These are phyloP conservation scores for Schwanniomyces pseudopolymorphus DNA, from an alignment of 805 yeast species.

Conservation along the genomic window DNA sequence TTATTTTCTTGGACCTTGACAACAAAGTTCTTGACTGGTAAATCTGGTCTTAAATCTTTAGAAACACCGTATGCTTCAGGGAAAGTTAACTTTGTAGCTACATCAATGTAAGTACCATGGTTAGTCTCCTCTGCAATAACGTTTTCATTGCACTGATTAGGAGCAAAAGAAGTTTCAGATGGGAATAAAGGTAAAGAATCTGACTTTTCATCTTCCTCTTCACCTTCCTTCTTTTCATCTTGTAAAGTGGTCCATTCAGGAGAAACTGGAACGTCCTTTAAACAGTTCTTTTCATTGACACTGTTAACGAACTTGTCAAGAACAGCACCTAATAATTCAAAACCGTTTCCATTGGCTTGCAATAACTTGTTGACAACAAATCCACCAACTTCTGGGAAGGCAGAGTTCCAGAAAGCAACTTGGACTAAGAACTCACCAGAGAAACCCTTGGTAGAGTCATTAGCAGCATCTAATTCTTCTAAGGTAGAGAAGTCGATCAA, in stretches of 20 bases:
- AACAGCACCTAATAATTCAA: constrained; percentile 75
- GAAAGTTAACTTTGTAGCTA: constrained; percentile 74
- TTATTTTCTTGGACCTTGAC: constrained; percentile 90
- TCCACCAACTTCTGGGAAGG: constrained; percentile 61
- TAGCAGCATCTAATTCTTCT: constrained; percentile 55
- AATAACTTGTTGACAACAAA: constrained; percentile 74
- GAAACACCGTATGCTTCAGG: constrained; percentile 69
- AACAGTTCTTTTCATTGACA: constrained; percentile 45
- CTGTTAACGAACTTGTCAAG: constrained; percentile 64
- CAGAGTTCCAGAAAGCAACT: constrained; percentile 74
- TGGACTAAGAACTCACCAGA: constrained; percentile 73
- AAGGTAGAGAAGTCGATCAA: constrained; percentile 62
- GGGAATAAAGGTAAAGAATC: constrained; percentile 49
- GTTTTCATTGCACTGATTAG: constrained; percentile 52
- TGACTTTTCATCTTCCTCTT: constrained; percentile 19
- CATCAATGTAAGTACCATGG: constrained; percentile 41
- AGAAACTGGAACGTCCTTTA: constrained; percentile 33
- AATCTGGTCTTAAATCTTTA: constrained; percentile 79
- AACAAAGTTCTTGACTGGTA: constrained; percentile 78
- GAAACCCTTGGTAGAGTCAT: constrained; percentile 67
- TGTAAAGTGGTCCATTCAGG: constrained; percentile 31
- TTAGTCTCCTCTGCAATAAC: constrained; percentile 40
- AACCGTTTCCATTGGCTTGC: constrained; percentile 78
- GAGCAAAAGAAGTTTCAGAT: constrained; percentile 61
- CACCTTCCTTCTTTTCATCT: constrained; percentile 21